A percentile compares a stretch with the other conserved stretches of the same genome.
Conservation (phyloP, 768 basidiomycete genomes). For the Suillus weaverae region DNA sequence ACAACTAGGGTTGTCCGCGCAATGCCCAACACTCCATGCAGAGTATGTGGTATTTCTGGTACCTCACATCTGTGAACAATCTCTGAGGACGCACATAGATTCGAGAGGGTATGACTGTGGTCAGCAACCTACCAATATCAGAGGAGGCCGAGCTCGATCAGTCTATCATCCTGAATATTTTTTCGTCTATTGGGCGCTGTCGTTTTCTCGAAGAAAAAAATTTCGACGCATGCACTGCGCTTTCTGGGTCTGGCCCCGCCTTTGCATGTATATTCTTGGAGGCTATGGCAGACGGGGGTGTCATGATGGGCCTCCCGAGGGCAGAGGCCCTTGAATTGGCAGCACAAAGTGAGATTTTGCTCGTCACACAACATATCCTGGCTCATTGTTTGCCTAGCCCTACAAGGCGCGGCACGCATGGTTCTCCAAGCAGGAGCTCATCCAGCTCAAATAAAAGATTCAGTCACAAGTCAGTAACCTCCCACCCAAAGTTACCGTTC, state of each 20-base stretch:
- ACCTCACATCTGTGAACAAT: neutral
- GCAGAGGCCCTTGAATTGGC: conserved; percentile 93
- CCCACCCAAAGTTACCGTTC: neutral
- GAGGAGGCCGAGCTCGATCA: conserved; percentile 56
- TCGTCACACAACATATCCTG: neutral
- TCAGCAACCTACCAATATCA: conserved; percentile 66
- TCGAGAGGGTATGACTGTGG: conserved; percentile 97
- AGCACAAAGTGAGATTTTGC: conserved; percentile 73
- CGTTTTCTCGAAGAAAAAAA: conserved; percentile 97
- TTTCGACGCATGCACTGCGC: conserved; percentile 96
- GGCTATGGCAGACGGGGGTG: conserved; percentile 98
- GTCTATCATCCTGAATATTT: conserved; percentile 83
- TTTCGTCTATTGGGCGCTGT: conserved; percentile 95
- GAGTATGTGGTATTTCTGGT: conserved; percentile 48
- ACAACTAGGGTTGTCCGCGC: conserved; percentile 88
- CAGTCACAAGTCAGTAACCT: conserved; percentile 81
- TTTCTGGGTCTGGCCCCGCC: conserved; percentile 94
- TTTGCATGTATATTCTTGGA: conserved; percentile 97
- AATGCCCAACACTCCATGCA: conserved; percentile 98
- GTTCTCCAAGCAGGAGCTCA: conserved; percentile 84
- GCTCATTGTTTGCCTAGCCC: conserved; percentile 47
- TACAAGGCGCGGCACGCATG: conserved; percentile 98
- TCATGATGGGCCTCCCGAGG: conserved; percentile 98
- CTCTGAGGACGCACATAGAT: conserved; percentile 54
- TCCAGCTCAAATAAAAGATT: conserved; percentile 95